Conservation (phyloP, 805 yeast genomes). For the Metschnikowia lunata region DNA sequence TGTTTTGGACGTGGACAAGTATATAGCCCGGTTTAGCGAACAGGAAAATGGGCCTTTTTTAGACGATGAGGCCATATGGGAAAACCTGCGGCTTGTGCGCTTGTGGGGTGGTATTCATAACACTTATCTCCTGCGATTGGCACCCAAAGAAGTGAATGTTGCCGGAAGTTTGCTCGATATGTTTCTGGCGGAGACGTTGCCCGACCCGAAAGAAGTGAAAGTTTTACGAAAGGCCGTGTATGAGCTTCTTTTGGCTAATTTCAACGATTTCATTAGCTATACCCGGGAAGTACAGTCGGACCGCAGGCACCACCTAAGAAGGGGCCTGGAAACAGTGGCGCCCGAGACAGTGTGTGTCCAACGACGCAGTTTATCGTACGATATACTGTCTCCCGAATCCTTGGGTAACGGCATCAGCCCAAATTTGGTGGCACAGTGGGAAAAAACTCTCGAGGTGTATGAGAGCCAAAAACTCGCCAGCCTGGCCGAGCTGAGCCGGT, state of each 20-base stretch:
- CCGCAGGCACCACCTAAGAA: slow-evolving; percentile 8
- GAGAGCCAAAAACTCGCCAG: slow-evolving; percentile 10
- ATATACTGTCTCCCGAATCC: slow-evolving; percentile 4
- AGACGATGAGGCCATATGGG: slow-evolving; percentile 8
- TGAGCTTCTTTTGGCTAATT: slow-evolving; percentile 31
- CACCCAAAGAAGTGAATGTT: slow-evolving; percentile 32
- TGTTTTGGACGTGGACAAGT: slow-evolving; percentile 22
- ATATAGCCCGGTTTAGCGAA: slow-evolving; percentile 5
- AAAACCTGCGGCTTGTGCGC: slow-evolving; percentile 7
- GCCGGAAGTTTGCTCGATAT: slow-evolving; percentile 23
- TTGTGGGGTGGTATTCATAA: slow-evolving; percentile 28
- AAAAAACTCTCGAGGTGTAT: slow-evolving; percentile 9
- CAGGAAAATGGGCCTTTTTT: slow-evolving; percentile 11
- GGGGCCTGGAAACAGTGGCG: slow-evolving; percentile 20
- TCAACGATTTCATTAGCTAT: slow-evolving; percentile 27
- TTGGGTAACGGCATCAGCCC: slow-evolving; percentile 3
- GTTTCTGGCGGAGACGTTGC: slow-evolving; percentile 20
- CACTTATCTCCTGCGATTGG: slow-evolving; percentile 25
- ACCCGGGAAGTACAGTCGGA: slow-evolving; percentile 13
- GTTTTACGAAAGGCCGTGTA: slow-evolving; percentile 20
- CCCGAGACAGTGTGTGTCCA: slow-evolving; percentile 14
- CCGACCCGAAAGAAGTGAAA: slow-evolving; percentile 14
- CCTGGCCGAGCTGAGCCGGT: slow-evolving; percentile 5
- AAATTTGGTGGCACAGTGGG: slow-evolving; percentile 16
- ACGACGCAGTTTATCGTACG: background rate